Evolutionary conservation across 108 stramenopile genomes (phyloP).

Genomic region (Tribonema minus): DNA sequence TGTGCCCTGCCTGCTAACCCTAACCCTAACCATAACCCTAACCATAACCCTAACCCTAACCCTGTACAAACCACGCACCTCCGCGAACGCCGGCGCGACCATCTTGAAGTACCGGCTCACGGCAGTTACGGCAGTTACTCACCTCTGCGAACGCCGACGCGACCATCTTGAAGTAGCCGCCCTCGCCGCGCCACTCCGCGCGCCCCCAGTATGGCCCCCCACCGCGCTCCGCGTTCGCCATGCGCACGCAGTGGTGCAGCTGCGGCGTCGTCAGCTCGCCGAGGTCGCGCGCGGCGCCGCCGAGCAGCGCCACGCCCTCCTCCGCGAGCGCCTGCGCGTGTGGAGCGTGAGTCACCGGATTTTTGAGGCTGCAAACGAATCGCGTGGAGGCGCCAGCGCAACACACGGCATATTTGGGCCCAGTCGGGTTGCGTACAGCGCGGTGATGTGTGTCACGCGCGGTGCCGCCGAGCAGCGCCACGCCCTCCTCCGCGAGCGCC

Average conservation of each 20-base stretch:
- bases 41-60: no score
- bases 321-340: slow-evolving; percentile 1
- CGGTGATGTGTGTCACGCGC: slow-evolving; percentile 70
- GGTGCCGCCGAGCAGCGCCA: slow-evolving; percentile 63
- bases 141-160: slow-evolving; percentile 61
- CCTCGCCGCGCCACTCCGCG: slow-evolving; percentile 54
- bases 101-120: slow-evolving; percentile 72
- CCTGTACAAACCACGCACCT: slow-evolving; percentile 21
- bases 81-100: slow-evolving; percentile 66
- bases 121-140: no score
- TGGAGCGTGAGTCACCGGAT: no score
- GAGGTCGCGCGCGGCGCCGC: slow-evolving; percentile 72
- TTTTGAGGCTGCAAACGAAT: no score
- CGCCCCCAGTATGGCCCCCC: slow-evolving; percentile 13
- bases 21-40: no score
- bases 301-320: slow-evolving; percentile 47
- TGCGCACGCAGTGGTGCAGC: neutral
- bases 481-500: slow-evolving; percentile 16
- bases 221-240: slow-evolving; percentile 23
- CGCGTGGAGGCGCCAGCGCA: no score
- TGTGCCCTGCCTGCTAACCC: neutral
- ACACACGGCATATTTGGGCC: no score
- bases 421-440: no score
- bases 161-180: slow-evolving; percentile 74
- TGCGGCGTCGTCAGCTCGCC: slow-evolving; percentile 84